Base-by-base conservation (phyloP, 176 grass and related monocot genomes). In the Phoenix dactylifera region DNA sequence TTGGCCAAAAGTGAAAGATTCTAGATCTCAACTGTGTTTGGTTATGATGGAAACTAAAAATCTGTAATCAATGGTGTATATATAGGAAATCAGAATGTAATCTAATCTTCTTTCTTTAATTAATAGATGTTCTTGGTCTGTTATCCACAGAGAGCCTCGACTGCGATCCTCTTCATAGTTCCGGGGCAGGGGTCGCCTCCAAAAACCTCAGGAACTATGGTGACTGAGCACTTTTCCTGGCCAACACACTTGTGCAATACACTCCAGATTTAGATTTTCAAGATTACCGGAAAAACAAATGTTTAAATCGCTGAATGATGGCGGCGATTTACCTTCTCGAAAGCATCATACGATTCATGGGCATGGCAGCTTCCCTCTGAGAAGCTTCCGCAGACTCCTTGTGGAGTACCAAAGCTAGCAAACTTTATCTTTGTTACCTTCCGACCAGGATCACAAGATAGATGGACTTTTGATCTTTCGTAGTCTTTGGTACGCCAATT, bases 161-260 rank as follows among this genome's bases (percentile, higher is more conserved):
- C 84, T 17, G 76, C 84, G 15, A 81, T 72, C 52, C 84, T 92
- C 73, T 98, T 98, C 79, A 85, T 85, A 16, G 73, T 98, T 52
- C 84, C 81, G 18, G 87, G 93, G 58, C 93, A 98, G 18, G 93
- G 93, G 65, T 98, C 93, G 51, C 87, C 93, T 72, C 93, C 93
- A 64, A 98, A 98, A 53, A 89, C 81, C 61, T 78, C 67, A 1
- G 87, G 76, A 50, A 74, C 74, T 30, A 92, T 67, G 7, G 59
- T 86, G 72, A 98, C 74, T 6, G 63, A 71, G 12, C 93, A 98
- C 4, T 65, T 77, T 39, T 98, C 78, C 74, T 92, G 78, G 52
- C 82, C 88, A 7, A 98, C 48, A 61, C 93, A 98, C 18, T 81
- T 80, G 87, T 98, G 78, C 61, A 72, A 69, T 24, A 81, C 68